Evolutionary conservation across 352 stramenopile species (phyloP), one percentile per base, ranked within the genome.

Genomic region (Phytopythium aichiense): DNA sequence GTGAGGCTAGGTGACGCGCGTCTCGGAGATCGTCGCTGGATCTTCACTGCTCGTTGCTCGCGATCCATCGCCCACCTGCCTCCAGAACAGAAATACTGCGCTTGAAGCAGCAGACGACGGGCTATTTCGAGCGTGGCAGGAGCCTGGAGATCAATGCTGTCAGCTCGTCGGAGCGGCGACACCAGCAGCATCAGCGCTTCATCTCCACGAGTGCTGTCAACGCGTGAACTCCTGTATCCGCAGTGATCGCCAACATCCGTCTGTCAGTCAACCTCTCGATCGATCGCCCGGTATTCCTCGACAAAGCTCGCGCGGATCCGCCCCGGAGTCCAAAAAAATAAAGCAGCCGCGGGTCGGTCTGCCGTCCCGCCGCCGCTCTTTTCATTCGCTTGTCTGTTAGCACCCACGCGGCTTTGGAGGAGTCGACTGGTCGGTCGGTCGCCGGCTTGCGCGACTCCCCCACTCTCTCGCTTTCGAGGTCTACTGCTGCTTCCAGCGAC

Each of bases 351-450:
- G 43, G n/a, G 43, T 13, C 43, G 43, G 20, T 22, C 20, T 7
- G 40, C 7, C 43, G 20, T 2, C 43, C 43, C 48, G 48, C 48
- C 23, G 48, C 25, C 4, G 23, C 46, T 31, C 11, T 18, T 35
- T 53, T 53, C 48, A 35, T 35, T 35, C 48, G 25, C 48, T 28
- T 53, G 9, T 51, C 45, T 51, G 48, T 53, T 53, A 53, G 22
- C 43, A 50, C 7, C 28, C 23, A 33, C 23, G 15, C 46, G 46
- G 2, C 12, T 40, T 40, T 7, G 28, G 28, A 31, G 28, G 28
- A 31, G 28, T 31, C 28, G 28, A 31, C 42, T 23, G 6, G 35
- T 40, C 35, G 35, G 35, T 40, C 35, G 4, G 28, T 31, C 28
- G 3, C 28, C 28, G 28, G 7, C 28, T 5, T 31, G 28, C 28